A percentile compares a stretch with the other conserved stretches of the same genome.
phyloP scores from a whole-genome alignment of 139 green algal species.

The Chlorella sp. region DNA sequence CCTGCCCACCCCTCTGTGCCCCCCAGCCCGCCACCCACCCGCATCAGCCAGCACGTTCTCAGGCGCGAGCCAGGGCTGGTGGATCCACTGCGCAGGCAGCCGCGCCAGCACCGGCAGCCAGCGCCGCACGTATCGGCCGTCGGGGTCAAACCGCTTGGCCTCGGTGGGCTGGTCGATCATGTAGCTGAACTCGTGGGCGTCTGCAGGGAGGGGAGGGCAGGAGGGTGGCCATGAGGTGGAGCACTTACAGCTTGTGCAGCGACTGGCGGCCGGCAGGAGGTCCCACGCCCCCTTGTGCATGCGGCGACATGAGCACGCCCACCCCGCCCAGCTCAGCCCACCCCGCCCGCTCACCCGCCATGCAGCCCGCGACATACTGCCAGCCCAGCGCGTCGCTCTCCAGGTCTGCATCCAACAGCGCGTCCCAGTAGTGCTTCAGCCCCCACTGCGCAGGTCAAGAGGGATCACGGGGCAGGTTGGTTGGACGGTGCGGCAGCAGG shows the following conservation, averaged over 20 bases:
- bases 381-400: conserved; percentile 84
- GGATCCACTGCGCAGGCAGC: conserved; percentile 80
- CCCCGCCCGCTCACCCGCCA: conserved; percentile 41
- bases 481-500: background rate
- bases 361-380: conserved; percentile 50
- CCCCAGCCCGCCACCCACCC: conserved; percentile 56
- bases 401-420: conserved; percentile 91
- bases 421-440: conserved; percentile 97
- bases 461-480: background rate
- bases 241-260: no score
- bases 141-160: conserved; percentile 74
- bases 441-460: conserved; percentile 86
- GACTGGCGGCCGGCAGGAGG: no score
- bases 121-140: conserved; percentile 89
- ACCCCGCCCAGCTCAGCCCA: no score
- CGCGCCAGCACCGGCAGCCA: conserved; percentile 89
- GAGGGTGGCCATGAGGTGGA: no score
- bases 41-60: conserved; percentile 57
- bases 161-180: conserved; percentile 83
- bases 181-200: conserved; percentile 72
- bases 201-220: background rate
- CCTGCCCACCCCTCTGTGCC: background rate
- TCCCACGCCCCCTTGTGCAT: no score
- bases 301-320: no score
- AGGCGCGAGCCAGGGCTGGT: conserved; percentile 80